Conservation (phyloP, 2,329 filamentous ascomycete genomes). For the Stemphylium lycopersici region DNA sequence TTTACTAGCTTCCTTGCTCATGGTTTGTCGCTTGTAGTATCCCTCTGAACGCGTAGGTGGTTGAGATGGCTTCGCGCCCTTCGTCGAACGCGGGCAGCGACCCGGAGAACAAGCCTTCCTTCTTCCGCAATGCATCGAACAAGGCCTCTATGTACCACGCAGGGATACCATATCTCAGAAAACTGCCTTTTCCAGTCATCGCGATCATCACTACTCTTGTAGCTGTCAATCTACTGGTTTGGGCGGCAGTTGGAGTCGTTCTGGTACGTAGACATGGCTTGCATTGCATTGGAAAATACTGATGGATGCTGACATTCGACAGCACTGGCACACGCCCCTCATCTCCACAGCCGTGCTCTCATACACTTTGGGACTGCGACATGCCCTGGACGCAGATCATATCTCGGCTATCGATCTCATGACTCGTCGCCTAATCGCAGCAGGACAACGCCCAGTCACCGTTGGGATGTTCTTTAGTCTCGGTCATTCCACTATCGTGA, state of each 20-base stretch:
- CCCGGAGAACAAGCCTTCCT: constrained; percentile 22
- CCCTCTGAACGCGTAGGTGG: background rate
- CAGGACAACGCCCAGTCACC: constrained; percentile 83
- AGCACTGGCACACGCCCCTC: constrained; percentile 59
- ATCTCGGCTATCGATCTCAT: constrained; percentile 92
- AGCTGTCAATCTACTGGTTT: constrained; percentile 62
- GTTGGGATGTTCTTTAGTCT: constrained; percentile 95
- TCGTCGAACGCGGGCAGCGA: constrained; percentile 15
- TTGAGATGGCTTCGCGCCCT: constrained; percentile 21
- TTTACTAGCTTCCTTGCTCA: background rate
- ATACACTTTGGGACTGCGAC: constrained; percentile 86
- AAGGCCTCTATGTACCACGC: constrained; percentile 57
- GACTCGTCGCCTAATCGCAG: constrained; percentile 85
- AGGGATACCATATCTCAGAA: constrained; percentile 61
- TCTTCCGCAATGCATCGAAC: constrained; percentile 30
- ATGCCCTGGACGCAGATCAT: constrained; percentile 98
- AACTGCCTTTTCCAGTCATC: constrained; percentile 62
- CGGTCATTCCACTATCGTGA: constrained; percentile 90
- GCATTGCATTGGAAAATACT: background rate
- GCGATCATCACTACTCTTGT: constrained; percentile 63
- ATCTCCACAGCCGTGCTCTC: constrained; percentile 82
- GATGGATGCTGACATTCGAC: background rate
- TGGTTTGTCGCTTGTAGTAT: background rate
- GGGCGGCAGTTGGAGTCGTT: constrained; percentile 64
- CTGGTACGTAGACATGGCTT: constrained; percentile 50